These are phyloP conservation scores for Ganoderma lingzhi DNA, from an alignment of 1,284 basidiomycete genomes.

Conservation along the genomic window DNA sequence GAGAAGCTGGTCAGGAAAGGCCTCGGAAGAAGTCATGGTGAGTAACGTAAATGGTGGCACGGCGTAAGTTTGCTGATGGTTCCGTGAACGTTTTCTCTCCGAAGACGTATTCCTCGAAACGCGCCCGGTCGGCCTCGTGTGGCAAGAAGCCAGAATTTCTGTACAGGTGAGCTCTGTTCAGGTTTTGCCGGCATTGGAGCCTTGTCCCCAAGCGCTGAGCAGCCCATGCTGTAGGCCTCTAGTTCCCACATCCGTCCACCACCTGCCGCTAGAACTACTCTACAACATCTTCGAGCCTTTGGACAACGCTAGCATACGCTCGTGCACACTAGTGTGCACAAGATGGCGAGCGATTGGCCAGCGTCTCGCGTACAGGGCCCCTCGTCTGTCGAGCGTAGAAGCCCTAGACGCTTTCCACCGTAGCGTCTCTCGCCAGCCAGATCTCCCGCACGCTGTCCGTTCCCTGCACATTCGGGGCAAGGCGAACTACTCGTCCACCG, in stretches of 20 bases:
- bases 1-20: not conserved
- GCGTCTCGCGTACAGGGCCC: constrained; percentile 4
- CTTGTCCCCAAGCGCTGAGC: not conserved
- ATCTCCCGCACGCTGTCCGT: constrained; percentile 3
- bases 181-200: not conserved
- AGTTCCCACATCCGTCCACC: not conserved
- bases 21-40: not conserved
- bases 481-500: constrained; percentile 6
- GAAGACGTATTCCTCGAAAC: not conserved
- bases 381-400: constrained; percentile 8
- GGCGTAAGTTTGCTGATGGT: not conserved
- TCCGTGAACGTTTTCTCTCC: not conserved
- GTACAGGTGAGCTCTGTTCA: not conserved
- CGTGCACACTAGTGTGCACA: constrained; percentile 10
- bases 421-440: not conserved
- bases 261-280: constrained; percentile 12
- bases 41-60: not conserved
- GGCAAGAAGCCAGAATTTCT: not conserved
- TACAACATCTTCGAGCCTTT: constrained; percentile 13
- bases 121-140: not conserved
- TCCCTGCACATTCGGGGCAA: constrained; percentile 17
- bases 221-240: not conserved
- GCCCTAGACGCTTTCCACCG: constrained; percentile 3
- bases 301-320: not conserved
- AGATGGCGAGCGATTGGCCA: not conserved